Evolutionary conservation across 2,329 filamentous ascomycete genomes (phyloP), one percentile per base, ranked within the genome.

Genomic region (Xylariaceae sp.): DNA sequence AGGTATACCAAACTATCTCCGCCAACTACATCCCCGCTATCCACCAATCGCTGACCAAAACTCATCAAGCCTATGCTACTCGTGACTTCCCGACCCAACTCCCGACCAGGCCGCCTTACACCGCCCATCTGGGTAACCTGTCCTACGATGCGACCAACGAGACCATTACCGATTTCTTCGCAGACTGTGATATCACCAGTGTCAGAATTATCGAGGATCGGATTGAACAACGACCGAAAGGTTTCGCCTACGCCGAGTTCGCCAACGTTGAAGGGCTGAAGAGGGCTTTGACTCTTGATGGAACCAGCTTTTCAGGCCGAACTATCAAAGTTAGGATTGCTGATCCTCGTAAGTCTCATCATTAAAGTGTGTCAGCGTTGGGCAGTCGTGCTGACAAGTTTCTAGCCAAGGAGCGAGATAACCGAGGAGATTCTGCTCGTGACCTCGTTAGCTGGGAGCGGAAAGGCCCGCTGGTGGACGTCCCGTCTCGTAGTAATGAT

Each of bases 221-320:
- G 72, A 83, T 96, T 74, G 89, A 95, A 72, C 87, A 89, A 75
- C 92, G 93, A 71, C 95, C 95, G 64, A 99, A 99, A 81, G 95
- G 95, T 47, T 99, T 99, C 70, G 95, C 93, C 60, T 99, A 99
- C 74, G 93, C 96, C 64, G 95, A 99, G 75, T 99, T 99, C 70
- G 86, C 82, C 64, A 88, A 86, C 49, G 79, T 95, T 44, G 93
- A 98, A 48, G 93, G 93, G 57, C 80, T 99, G 70, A 96, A 96
- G 81, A 89, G 92, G 77, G 95, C 95, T 54, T 83, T 99, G 62
- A 85, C 87, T 56, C 83, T 95, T 61, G 93, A 93, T 69, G 90
- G 91, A 67, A 81, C 86, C 59, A 87, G 85, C 56, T 93, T 98
- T 74, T 89, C 96, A 74, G 92, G 92, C 66, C 89, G 95, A 66